Base-by-base conservation (phyloP, 495 filamentous ascomycete genomes). In the Aspergillus sclerotioniger region DNA sequence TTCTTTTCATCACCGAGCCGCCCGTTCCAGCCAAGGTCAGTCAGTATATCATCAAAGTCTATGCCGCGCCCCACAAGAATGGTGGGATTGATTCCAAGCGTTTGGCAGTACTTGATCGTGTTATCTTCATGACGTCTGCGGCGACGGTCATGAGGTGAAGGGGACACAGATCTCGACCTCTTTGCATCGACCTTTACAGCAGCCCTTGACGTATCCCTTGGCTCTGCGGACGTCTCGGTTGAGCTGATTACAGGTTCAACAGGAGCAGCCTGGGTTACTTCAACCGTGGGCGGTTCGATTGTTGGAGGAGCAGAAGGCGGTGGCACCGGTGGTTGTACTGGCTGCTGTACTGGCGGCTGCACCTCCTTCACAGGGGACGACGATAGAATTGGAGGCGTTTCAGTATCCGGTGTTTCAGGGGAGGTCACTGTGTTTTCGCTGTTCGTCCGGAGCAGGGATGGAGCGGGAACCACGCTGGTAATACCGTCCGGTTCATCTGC, bases 1-100 rank as follows among this genome's bases (percentile, higher is more conserved):
- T 86, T 90, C 51, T 85, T 84, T 21, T 83, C 76, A 43, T 87
- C 80, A 62, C 85, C 82, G 39, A 89, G 80, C 21, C 87, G 83
- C 43, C 88, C 89, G 41, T 89, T 88, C 93, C 92, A 97, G 17
- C 92, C 90, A 66, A 97, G 90, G 64, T 97, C 91, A 51, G 87
- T 85, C 41, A 98, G 78, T 60, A 89, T 84, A 51, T 83, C 82
- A 58, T 94, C 87, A 65, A 98, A 84, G 46, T 90, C 86, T 21
- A 87, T 74, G 10, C 84, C 87, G 33, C 84, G 81, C 51, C 80
- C 86, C 64, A 86, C 87, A 44, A 96, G 73, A 10, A 94, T 64
- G 25, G 72, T 75, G 0, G 84, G 79, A 61, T 94, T 88, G 44
- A 96, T 82, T 17, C 88, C 90, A 43, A 96, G 76, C 15, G 84